A percentile compares a stretch with the other conserved stretches of the same genome.
Evolutionary conservation across 2,329 filamentous ascomycete genomes (phyloP).

Genomic region (Aspergillus hiratsukae): DNA sequence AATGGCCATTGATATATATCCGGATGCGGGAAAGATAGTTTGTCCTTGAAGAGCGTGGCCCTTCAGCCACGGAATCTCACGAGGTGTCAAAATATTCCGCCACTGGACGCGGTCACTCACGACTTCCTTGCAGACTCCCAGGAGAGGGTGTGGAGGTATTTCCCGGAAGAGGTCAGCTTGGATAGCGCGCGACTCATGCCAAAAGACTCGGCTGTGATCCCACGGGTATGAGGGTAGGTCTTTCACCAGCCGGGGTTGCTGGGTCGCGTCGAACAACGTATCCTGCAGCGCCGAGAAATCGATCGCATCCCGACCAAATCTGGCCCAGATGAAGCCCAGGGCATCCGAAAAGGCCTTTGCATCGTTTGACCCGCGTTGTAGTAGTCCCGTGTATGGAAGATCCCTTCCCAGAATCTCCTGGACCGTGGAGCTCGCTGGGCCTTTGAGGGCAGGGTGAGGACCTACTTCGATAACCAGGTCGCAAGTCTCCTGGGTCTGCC

Average conservation of each 20-base stretch:
- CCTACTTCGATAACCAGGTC: constrained; percentile 21
- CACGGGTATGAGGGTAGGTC: not conserved
- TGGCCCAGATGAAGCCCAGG: constrained; percentile 7
- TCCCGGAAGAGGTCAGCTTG: too few relatives aligned
- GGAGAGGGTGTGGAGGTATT: too few relatives aligned
- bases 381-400: constrained; percentile 10
- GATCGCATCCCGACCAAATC: not conserved
- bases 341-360: constrained; percentile 2
- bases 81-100: too few relatives aligned
- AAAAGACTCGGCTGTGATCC: too few relatives aligned
- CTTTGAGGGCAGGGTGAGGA: constrained; percentile 20
- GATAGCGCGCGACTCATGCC: too few relatives aligned
- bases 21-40: too few relatives aligned
- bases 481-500: constrained; percentile 30
- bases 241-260: too few relatives aligned
- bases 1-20: too few relatives aligned
- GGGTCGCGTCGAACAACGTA: not conserved
- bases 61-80: too few relatives aligned
- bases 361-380: constrained; percentile 4
- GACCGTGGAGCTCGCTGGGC: constrained; percentile 13
- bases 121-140: too few relatives aligned
- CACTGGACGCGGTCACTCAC: too few relatives aligned
- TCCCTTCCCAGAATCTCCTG: constrained; percentile 11
- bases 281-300: constrained; percentile 2
- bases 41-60: too few relatives aligned